These are phyloP conservation scores for Panellus pusillus DNA, from an alignment of 768 basidiomycete genomes.

Conservation along the genomic window DNA sequence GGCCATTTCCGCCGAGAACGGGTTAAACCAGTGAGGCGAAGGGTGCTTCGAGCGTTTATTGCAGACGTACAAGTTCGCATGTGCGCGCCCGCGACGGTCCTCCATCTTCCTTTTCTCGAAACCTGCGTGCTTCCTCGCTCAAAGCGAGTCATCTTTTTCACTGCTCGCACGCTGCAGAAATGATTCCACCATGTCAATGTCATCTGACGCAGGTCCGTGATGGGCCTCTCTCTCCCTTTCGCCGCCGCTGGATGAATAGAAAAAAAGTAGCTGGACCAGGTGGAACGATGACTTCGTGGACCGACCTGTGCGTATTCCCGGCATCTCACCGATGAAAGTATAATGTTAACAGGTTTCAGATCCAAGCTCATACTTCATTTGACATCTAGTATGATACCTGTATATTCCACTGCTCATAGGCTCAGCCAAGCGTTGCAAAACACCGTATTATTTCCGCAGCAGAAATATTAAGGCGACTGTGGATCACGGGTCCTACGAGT, in stretches of 20 bases:
- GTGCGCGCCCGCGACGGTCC: neutral
- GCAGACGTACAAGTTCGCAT: neutral
- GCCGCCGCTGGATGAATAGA: constrained; percentile 1
- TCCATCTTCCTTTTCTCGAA: neutral
- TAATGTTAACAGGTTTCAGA: no score
- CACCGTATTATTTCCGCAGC: no score
- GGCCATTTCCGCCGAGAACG: no score
- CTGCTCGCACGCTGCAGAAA: constrained; percentile 2
- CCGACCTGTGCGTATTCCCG: neutral
- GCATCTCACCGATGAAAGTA: neutral
- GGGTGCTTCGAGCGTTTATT: neutral
- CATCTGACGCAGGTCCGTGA: constrained; percentile 12
- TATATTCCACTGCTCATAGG: no score
- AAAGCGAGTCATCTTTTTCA: neutral
- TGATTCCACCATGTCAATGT: constrained; percentile 13
- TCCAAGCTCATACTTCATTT: no score
- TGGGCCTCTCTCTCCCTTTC: neutral
- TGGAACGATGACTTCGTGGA: neutral
- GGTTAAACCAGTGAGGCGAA: no score
- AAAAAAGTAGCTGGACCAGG: neutral
- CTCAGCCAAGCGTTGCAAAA: no score
- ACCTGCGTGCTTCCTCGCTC: neutral
- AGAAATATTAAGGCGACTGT: neutral
- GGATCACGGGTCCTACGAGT: neutral
- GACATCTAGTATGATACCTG: no score